Percentiles rank a stretch among this genome's conserved stretches.
These are phyloP conservation scores for Citrus australasica DNA, from an alignment of 345 rosid species.

Conservation along the genomic window DNA sequence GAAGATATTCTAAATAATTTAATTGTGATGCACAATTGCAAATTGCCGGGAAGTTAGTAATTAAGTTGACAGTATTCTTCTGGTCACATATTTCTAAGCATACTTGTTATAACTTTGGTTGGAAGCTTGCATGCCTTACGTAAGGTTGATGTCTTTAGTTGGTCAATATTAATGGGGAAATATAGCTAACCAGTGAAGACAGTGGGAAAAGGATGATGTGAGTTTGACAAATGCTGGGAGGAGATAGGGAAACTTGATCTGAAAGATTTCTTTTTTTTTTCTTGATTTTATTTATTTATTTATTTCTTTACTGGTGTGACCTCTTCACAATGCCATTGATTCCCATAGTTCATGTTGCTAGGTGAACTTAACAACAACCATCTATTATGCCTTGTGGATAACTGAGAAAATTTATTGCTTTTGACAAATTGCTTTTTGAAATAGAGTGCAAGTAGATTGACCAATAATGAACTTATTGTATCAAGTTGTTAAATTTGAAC, in stretches of 20 bases:
- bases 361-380: neutral
- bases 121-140: neutral
- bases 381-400: neutral
- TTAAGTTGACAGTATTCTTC: neutral
- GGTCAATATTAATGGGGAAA: neutral
- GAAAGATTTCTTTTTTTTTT: neutral
- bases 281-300: neutral
- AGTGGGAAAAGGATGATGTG: neutral
- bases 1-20: conserved; percentile 6
- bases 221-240: neutral
- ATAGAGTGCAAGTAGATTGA: neutral
- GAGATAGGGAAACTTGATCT: neutral
- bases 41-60: conserved; percentile 4
- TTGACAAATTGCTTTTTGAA: neutral
- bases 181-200: neutral
- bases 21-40: neutral
- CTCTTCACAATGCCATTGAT: neutral
- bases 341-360: neutral
- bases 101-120: neutral
- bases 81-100: neutral
- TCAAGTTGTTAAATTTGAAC: neutral
- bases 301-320: neutral
- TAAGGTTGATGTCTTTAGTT: neutral
- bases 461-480: neutral
- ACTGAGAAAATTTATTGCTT: neutral